Evolutionary conservation across 805 yeast genomes (phyloP).

Genomic region (Suhomyces canberraensis): DNA sequence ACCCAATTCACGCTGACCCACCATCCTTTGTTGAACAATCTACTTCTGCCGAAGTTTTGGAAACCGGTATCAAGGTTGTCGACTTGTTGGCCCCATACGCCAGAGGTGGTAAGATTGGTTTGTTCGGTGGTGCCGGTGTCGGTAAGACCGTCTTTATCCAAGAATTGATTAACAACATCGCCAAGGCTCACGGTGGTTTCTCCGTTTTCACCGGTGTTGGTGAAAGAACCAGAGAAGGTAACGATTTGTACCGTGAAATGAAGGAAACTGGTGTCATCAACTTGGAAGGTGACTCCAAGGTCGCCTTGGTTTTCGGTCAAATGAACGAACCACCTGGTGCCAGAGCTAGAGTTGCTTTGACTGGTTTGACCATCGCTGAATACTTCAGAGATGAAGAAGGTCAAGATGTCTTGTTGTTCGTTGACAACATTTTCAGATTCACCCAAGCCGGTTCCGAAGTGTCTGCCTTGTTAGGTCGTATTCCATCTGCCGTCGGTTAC

Average conservation of each 20-base stretch:
- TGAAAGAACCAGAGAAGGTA: conserved; percentile 99
- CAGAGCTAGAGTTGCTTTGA: conserved; percentile 99
- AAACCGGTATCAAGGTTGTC: conserved; percentile 99
- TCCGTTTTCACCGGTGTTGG: conserved; percentile 99
- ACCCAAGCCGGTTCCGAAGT: conserved; percentile 99
- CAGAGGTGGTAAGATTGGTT: conserved; percentile 99
- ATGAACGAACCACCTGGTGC: conserved; percentile 99
- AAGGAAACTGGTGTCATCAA: conserved; percentile 99
- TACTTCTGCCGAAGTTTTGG: conserved; percentile 95
- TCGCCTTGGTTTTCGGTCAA: conserved; percentile 96
- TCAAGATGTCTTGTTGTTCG: conserved; percentile 98
- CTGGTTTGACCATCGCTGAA: conserved; percentile 99
- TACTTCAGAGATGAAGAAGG: conserved; percentile 99
- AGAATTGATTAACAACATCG: conserved; percentile 99
- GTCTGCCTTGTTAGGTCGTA: conserved; percentile 99
- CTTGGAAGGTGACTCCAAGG: conserved; percentile 99
- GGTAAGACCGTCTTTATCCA: conserved; percentile 99
- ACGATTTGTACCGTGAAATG: conserved; percentile 99
- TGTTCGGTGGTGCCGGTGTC: conserved; percentile 99
- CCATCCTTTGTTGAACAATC: conserved; percentile 96
- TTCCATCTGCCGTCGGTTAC: conserved; percentile 99
- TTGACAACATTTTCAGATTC: conserved; percentile 99
- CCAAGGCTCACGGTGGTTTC: conserved; percentile 99
- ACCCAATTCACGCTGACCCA: conserved; percentile 99
- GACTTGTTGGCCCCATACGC: conserved; percentile 99